Base-by-base conservation (phyloP, 2,329 filamentous ascomycete genomes). In the Penicillium corylophilum region DNA sequence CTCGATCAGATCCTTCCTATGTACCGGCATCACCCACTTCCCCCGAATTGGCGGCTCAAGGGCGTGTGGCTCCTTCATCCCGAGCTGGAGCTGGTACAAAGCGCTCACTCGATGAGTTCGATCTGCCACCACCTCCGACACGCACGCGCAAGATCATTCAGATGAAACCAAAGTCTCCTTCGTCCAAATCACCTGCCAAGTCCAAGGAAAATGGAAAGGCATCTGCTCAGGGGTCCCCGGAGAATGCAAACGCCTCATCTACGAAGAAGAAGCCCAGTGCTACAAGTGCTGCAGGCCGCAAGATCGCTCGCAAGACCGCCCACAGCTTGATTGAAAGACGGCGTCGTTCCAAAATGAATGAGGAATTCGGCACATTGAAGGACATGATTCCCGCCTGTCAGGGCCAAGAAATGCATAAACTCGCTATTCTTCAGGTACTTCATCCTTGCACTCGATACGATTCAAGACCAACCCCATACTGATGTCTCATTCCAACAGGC, bases 391-490 rank as follows among this genome's bases (percentile, higher is more conserved):
- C 94, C 0, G 93, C 94, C 2, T 97, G 94, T 71, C 85, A 83
- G n/a, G 92, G 91, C 6, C 83, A 86, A 60, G 93, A 97, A 66
- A 97, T 97, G 94, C 94, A 97, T 73, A 99, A 99, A 74, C 77
- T 97, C 51, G 91, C 92, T 15, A 96, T 97, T 62, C 75, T 97
- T 45, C 91, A 96, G 83, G 92, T 95, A 71, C 58, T 23, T 5
- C 5, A 24, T 31, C 13, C 45, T 40, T 28, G 13, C 23, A 18
- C 18, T 28, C 10, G 16, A 22, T 16, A 4, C 16, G 4, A 12
- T 10, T 4, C 2, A 28, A 8, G 7, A 28, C 8, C 5, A 39
- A 3, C 5, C 22, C 7, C 4, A 22, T 23, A 9, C 42, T 51
- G 16, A 39, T 45, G 29, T 28, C 12, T 28, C 26, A 28, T 10